A percentile compares a stretch with the other conserved stretches of the same genome.
phyloP scores from a whole-genome alignment of 2,329 filamentous ascomycete genomes.

The Fusarium neocosmosporiellum region DNA sequence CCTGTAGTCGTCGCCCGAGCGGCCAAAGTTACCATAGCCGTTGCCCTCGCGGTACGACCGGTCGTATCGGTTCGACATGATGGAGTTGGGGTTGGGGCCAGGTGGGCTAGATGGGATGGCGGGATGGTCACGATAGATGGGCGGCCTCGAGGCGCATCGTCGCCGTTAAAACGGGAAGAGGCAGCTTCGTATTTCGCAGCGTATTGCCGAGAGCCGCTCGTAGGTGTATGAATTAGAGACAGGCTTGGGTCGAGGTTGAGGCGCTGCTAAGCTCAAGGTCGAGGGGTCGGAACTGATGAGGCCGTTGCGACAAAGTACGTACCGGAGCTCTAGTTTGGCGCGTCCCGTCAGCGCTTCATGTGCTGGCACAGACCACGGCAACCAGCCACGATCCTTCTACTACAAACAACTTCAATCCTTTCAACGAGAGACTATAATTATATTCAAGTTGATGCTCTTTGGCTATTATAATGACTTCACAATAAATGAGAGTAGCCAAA shows the following conservation, averaged over 20 bases:
- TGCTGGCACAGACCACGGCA: constrained; percentile 7
- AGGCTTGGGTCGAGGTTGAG: background rate
- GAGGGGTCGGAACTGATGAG: constrained; percentile 28
- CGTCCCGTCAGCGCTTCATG: background rate
- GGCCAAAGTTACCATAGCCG: constrained; percentile 58
- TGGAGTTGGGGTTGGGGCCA: constrained; percentile 33
- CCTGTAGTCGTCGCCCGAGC: constrained; percentile 59
- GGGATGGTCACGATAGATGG: constrained; percentile 27
- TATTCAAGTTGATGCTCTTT: background rate
- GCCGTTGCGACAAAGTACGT: constrained; percentile 27
- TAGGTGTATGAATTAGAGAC: background rate
- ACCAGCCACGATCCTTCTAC: constrained; percentile 1
- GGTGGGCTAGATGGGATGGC: constrained; percentile 19
- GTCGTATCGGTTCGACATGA: constrained; percentile 65
- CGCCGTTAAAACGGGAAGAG: background rate
- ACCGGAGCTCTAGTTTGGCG: background rate
- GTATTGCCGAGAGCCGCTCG: background rate
- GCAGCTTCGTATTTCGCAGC: background rate
- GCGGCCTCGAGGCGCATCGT: constrained; percentile 39
- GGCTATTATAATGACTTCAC: background rate
- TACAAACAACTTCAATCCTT: background rate
- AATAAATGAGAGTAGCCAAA: constrained; percentile 11
- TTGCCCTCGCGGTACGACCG: constrained; percentile 53
- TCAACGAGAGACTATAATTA: background rate
- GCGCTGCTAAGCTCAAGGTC: constrained; percentile 12